Evolutionary conservation across 208 protist species (phyloP), one percentile per base, ranked within the genome.

Genomic region (Borovskyia barvae): DNA sequence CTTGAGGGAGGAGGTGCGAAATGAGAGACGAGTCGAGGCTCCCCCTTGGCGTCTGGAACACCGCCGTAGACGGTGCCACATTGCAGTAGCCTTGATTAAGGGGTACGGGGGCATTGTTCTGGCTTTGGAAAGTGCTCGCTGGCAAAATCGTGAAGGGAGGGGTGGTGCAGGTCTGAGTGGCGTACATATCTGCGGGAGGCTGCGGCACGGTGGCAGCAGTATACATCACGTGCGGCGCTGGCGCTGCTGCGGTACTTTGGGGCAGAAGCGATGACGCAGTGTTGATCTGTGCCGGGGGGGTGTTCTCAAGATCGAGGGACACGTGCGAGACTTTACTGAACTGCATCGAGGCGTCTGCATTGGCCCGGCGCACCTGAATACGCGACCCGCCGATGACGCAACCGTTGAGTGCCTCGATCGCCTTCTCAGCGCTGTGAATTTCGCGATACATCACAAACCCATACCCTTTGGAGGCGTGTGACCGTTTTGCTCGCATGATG

Each of bases 381-480:
- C 60, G 43, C 24, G 54, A 72, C 24, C 77, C 75, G 35, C 59
- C 67, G 26, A 93, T 45, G 0, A 72, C 37, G 45, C 60, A 39
- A 20, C 86, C 82, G 19, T 81, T 49, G 17, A 90, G 62, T 1
- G 30, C 61, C 19, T 49, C 14, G 35, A 87, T 71, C 5, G 86
- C 80, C 29, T 69, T 49, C 55, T 67, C 71, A 0, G 86, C 86
- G 15, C 60, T 61, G 17, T 22, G 36, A 9, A 46, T 22, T 35
- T 82, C 51, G 51, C 75, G 77, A 56, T 77, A 90, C 37, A 88
- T 68, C 39, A 92, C 79, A 56, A 92, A 92, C 25, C 86, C 86
- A 56, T 93, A 90, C 1, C 82, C 86, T 37, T 83, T 87, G 19
- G 77, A 88, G 7, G 60, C 53, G 6, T 72, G 75, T 11, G 75